Percentiles rank a stretch among this genome's conserved stretches.
Evolutionary conservation across 177 flowering plant genomes (phyloP).

Genomic region (Vitis hybrid): DNA sequence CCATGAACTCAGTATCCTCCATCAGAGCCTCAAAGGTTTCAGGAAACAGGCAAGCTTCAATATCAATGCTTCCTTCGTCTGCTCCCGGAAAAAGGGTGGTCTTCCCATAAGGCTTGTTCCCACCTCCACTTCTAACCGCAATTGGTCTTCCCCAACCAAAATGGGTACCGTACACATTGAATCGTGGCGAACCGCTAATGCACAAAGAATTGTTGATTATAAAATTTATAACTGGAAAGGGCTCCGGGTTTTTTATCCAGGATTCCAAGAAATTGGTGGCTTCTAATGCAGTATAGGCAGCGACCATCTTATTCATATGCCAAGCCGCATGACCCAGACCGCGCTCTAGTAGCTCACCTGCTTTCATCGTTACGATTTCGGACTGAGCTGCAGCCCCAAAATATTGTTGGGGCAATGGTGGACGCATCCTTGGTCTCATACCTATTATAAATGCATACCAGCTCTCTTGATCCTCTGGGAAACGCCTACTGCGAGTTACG

Average conservation of each 20-base stretch:
- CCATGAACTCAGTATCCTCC: slow-evolving; percentile 43
- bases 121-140: slow-evolving; percentile 40
- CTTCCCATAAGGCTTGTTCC: slow-evolving; percentile 32
- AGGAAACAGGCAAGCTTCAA: slow-evolving; percentile 34
- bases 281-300: slow-evolving; percentile 3
- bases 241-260: slow-evolving; percentile 14
- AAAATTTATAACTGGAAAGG: background rate
- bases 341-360: slow-evolving; percentile 20
- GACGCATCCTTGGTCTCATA: slow-evolving; percentile 22
- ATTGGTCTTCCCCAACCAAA: slow-evolving; percentile 48
- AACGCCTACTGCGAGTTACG: background rate
- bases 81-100: slow-evolving; percentile 27
- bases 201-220: too few relatives aligned
- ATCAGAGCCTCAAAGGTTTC: slow-evolving; percentile 30
- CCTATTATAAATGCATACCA: background rate
- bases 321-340: slow-evolving; percentile 28
- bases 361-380: background rate
- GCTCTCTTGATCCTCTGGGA: slow-evolving; percentile 3
- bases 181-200: slow-evolving; percentile 36
- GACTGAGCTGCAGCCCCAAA: slow-evolving; percentile 26
- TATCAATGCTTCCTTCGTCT: slow-evolving; percentile 39
- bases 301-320: slow-evolving; percentile 25
- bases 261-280: background rate
- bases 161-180: slow-evolving; percentile 39
- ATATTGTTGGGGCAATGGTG: slow-evolving; percentile 24